Evolutionary conservation across 176 grass and related monocot genomes (phyloP).

Genomic region (Raddia guianensis): DNA sequence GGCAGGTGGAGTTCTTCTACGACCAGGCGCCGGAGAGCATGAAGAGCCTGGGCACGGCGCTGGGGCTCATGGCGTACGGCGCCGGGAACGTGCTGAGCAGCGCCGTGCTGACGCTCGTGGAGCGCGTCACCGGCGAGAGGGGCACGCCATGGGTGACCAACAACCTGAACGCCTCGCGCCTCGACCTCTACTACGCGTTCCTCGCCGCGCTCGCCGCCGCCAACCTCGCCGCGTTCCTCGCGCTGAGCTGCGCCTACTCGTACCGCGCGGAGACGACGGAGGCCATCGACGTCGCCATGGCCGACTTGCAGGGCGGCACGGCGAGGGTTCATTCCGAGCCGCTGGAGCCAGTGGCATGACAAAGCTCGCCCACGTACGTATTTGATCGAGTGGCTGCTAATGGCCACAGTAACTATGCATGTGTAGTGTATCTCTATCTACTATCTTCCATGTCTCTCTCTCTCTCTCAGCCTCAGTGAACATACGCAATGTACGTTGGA

Average conservation of each 20-base stretch:
- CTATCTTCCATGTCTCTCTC: background rate
- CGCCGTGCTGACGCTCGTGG: slow-evolving; percentile 54
- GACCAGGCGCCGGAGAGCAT: slow-evolving; percentile 91
- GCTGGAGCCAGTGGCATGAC: slow-evolving; percentile 22
- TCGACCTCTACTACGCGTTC: slow-evolving; percentile 79
- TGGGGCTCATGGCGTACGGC: slow-evolving; percentile 64
- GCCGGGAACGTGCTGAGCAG: slow-evolving; percentile 75
- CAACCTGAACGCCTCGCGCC: slow-evolving; percentile 71
- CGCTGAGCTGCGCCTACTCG: slow-evolving; percentile 44
- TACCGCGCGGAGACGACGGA: slow-evolving; percentile 49
- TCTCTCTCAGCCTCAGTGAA: background rate
- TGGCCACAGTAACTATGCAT: background rate
- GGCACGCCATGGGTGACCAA: slow-evolving; percentile 64
- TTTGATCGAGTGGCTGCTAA: background rate
- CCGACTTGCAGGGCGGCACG: background rate
- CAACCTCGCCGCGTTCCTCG: slow-evolving; percentile 60
- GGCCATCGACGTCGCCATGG: slow-evolving; percentile 18
- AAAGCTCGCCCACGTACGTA: too few relatives aligned
- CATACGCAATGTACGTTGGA: background rate
- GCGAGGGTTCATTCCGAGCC: slow-evolving; percentile 3
- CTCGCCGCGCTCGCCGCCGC: slow-evolving; percentile 45
- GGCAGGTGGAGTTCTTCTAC: slow-evolving; percentile 80
- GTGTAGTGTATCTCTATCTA: too few relatives aligned
- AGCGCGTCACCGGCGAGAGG: slow-evolving; percentile 34
- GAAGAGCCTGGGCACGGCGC: slow-evolving; percentile 83